These are phyloP conservation scores for Dendrothele bispora DNA, from an alignment of 768 basidiomycete genomes.

Conservation along the genomic window DNA sequence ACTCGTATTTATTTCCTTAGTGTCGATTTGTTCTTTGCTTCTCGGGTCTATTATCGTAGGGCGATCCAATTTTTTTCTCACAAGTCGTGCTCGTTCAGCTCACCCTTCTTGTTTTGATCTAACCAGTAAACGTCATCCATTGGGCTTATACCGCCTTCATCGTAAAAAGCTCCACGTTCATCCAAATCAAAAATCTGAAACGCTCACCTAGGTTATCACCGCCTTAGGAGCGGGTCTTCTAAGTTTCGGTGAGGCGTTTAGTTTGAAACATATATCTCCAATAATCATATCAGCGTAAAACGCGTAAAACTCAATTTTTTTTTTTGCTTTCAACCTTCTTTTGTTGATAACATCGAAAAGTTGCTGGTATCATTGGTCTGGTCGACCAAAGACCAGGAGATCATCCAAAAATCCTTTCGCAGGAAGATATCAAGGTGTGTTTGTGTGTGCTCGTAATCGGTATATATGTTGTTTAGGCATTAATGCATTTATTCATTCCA, in stretches of 20 bases:
- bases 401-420: not conserved
- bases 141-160: not conserved
- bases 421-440: not conserved
- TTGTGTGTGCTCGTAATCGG: not conserved
- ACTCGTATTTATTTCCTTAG: not conserved
- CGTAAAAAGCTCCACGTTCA: not conserved
- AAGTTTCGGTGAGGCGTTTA: too few relatives aligned
- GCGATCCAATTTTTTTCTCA: not conserved
- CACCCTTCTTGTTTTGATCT: not conserved
- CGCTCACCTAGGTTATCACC: too few relatives aligned
- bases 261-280: too few relatives aligned
- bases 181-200: not conserved
- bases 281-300: too few relatives aligned
- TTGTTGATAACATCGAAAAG: not conserved
- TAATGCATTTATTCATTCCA: not conserved
- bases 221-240: too few relatives aligned
- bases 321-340: too few relatives aligned
- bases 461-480: not conserved
- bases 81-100: not conserved
- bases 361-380: not conserved
- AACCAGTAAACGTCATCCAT: conserved; percentile 6
- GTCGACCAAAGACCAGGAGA: not conserved
- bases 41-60: conserved; percentile 4
- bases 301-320: too few relatives aligned
- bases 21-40: conserved; percentile 6